Conservation (phyloP, 257 asterid species). For the Jaltomata sinuosa region DNA sequence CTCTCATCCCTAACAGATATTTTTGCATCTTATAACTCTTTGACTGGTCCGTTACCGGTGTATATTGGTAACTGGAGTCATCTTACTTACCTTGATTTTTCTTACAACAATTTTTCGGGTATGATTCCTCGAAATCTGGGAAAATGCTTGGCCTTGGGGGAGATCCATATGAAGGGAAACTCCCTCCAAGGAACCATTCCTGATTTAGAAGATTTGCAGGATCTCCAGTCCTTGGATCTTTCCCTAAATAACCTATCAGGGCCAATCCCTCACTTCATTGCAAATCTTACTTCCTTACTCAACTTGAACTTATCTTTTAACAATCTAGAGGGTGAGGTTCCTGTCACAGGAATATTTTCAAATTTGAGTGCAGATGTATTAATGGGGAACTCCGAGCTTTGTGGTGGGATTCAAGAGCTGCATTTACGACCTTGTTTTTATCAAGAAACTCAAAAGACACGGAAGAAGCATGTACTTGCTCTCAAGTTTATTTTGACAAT, state of each 20-base stretch:
- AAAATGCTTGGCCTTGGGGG: constrained; percentile 21
- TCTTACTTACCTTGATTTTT: constrained; percentile 28
- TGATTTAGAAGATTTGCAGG: constrained; percentile 9
- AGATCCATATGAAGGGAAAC: constrained; percentile 22
- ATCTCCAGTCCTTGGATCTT: constrained; percentile 27
- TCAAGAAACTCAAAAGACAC: constrained; percentile 8
- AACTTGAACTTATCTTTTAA: constrained; percentile 37
- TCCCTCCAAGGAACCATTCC: constrained; percentile 29
- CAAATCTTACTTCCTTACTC: constrained; percentile 13
- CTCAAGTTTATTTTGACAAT: constrained; percentile 6
- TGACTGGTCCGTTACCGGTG: constrained; percentile 23
- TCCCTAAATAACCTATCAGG: constrained; percentile 34
- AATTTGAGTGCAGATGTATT: constrained; percentile 12
- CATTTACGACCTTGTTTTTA: constrained; percentile 22
- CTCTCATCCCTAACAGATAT: constrained; percentile 21
- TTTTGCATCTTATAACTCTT: constrained; percentile 25
- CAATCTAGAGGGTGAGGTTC: constrained; percentile 35
- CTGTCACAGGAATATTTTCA: constrained; percentile 26
- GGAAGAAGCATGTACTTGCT: background rate
- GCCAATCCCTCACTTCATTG: constrained; percentile 22
- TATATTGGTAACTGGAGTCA: constrained; percentile 24
- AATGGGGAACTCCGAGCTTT: constrained; percentile 22
- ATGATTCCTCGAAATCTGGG: constrained; percentile 25
- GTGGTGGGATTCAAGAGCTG: constrained; percentile 31
- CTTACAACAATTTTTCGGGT: constrained; percentile 32